Evolutionary conservation across 176 grass and related monocot species (phyloP).

Genomic region (Rhynchospora breviuscula): DNA sequence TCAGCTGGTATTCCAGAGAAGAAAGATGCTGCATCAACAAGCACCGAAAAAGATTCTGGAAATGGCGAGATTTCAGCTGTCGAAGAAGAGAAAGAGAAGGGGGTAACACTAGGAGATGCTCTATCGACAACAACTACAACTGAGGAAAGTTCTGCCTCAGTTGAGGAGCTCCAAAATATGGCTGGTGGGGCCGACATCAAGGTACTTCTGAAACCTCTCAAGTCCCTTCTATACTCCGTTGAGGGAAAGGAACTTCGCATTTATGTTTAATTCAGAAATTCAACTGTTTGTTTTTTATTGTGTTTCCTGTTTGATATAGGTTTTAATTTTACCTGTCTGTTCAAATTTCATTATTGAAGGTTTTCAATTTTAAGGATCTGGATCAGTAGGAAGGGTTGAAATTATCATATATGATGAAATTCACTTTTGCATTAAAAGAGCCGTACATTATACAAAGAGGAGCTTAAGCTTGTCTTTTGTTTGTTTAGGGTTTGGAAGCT

Average conservation of each 20-base stretch:
- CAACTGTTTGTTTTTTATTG: neutral
- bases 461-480: neutral
- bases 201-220: slow-evolving; percentile 28
- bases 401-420: neutral
- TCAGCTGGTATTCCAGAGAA: slow-evolving; percentile 36
- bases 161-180: slow-evolving; percentile 96
- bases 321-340: neutral
- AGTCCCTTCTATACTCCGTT: neutral
- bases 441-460: neutral
- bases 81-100: slow-evolving; percentile 51
- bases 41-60: slow-evolving; percentile 38
- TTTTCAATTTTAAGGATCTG: neutral
- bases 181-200: slow-evolving; percentile 98
- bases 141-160: slow-evolving; percentile 61
- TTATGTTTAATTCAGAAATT: neutral
- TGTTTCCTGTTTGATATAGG: slow-evolving; percentile 19
- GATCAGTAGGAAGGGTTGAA: neutral
- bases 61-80: slow-evolving; percentile 60
- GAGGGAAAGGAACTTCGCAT: neutral
- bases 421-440: neutral
- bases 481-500: slow-evolving; percentile 86
- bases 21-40: slow-evolving; percentile 46
- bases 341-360: neutral
- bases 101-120: slow-evolving; percentile 66
- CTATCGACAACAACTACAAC: slow-evolving; percentile 49